Percentiles rank a stretch among this genome's conserved stretches.
Conservation (phyloP, 2,329 filamentous ascomycete genomes). For the Leptodontidium sp. region DNA sequence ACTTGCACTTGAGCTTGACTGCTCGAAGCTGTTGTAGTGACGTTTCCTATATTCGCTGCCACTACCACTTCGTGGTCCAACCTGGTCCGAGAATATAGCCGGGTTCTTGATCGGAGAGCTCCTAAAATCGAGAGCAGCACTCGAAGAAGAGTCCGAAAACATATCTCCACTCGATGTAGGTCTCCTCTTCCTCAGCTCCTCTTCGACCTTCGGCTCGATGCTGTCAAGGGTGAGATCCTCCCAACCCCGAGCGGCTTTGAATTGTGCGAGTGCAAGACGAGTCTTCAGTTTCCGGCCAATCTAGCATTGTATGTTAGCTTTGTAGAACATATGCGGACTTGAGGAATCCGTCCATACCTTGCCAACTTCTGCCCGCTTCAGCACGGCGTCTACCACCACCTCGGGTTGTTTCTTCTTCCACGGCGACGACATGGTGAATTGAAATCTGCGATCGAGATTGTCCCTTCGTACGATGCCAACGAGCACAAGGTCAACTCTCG, state of each 20-base stretch:
- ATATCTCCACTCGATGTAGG: slow-evolving; percentile 72
- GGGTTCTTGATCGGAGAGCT: slow-evolving; percentile 88
- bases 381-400: slow-evolving; percentile 71
- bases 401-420: slow-evolving; percentile 68
- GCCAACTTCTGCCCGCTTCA: slow-evolving; percentile 77
- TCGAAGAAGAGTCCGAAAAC: slow-evolving; percentile 84
- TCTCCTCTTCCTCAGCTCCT: slow-evolving; percentile 74
- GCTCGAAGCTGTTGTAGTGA: slow-evolving; percentile 66
- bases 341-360: slow-evolving; percentile 62
- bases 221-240: slow-evolving; percentile 86
- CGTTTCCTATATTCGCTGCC: slow-evolving; percentile 72
- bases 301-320: slow-evolving; percentile 57
- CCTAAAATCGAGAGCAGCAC: slow-evolving; percentile 78
- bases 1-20: slow-evolving; percentile 58
- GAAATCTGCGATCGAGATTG: slow-evolving; percentile 10
- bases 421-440: slow-evolving; percentile 62
- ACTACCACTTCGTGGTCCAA: slow-evolving; percentile 65
- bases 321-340: slow-evolving; percentile 11
- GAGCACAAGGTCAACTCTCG: slow-evolving; percentile 20
- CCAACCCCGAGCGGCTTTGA: slow-evolving; percentile 97
- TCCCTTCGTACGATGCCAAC: neutral
- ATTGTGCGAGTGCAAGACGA: slow-evolving; percentile 92
- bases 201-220: slow-evolving; percentile 84
- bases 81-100: slow-evolving; percentile 79
- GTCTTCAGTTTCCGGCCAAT: slow-evolving; percentile 94